A percentile compares a stretch with the other conserved stretches of the same genome.
Evolutionary conservation across 306 rosid genomes (phyloP).

Genomic region (Glycyrrhiza uralensis): DNA sequence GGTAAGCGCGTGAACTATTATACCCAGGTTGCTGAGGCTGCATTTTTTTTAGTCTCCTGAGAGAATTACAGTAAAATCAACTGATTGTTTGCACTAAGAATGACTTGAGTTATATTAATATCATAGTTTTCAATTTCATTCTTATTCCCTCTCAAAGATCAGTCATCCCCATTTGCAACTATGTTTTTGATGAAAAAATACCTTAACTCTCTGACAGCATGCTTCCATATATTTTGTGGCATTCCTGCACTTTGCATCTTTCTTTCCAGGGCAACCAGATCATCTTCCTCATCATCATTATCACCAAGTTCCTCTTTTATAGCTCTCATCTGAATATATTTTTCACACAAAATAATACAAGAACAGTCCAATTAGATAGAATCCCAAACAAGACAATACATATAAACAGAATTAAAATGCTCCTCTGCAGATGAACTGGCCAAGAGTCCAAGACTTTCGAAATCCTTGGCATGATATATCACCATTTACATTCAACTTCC

Average conservation of each 20-base stretch:
- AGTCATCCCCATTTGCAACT: background rate
- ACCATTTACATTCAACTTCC: constrained; percentile 21
- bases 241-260: constrained; percentile 97
- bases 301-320: constrained; percentile 99
- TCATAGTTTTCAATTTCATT: background rate
- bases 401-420: background rate
- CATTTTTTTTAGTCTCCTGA: constrained; percentile 97
- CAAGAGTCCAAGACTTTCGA: background rate
- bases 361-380: constrained; percentile 11
- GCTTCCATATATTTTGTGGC: constrained; percentile 97
- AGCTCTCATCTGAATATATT: constrained; percentile 80
- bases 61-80: constrained; percentile 13
- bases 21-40: constrained; percentile 99
- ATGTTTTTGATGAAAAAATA: constrained; percentile 24
- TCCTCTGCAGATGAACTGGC: constrained; percentile 7
- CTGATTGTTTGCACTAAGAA: background rate
- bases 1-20: constrained; percentile 84
- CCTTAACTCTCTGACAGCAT: constrained; percentile 89
- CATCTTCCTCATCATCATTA: constrained; percentile 95
- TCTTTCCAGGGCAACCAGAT: constrained; percentile 81
- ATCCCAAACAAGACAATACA: background rate
- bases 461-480: background rate
- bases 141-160: background rate
- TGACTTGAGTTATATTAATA: background rate
- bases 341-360: constrained; percentile 23